Conservation (phyloP, 73 alveolate genomes). For the Symbiodinium natans region DNA sequence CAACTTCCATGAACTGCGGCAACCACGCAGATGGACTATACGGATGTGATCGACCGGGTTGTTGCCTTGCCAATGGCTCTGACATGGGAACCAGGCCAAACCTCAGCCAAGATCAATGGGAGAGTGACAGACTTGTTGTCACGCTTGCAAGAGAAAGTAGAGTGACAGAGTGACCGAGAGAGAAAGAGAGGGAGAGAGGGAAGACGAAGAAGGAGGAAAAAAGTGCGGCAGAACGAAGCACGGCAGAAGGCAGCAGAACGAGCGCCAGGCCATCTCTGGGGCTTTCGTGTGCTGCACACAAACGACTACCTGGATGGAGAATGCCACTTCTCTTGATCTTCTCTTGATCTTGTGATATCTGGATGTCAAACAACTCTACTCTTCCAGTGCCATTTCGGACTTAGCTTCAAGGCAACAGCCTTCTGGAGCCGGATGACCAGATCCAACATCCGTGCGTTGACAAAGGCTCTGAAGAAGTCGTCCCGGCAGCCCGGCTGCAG, state of each 20-base stretch:
- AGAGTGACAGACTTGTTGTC: too few relatives aligned
- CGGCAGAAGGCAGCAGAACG: neutral
- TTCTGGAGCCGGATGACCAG: slow-evolving; percentile 44
- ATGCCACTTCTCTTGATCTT: neutral
- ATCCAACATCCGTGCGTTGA: slow-evolving; percentile 38
- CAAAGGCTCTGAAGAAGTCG: slow-evolving; percentile 30
- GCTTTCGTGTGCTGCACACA: slow-evolving; percentile 65
- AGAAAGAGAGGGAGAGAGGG: too few relatives aligned
- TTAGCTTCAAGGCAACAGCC: slow-evolving; percentile 45
- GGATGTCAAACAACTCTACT: too few relatives aligned
- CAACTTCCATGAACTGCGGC: too few relatives aligned
- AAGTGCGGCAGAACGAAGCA: neutral
- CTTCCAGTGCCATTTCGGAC: neutral
- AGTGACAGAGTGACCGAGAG: too few relatives aligned
- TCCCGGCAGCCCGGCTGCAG: slow-evolving; percentile 47
- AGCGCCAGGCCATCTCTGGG: slow-evolving; percentile 44
- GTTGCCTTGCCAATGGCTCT: slow-evolving; percentile 64
- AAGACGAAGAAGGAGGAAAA: too few relatives aligned
- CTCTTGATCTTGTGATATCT: too few relatives aligned
- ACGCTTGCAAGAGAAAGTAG: too few relatives aligned
- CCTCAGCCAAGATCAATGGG: too few relatives aligned
- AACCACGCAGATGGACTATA: slow-evolving; percentile 34
- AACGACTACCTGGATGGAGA: slow-evolving; percentile 45
- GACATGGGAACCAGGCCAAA: slow-evolving; percentile 61
- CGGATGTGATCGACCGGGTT: slow-evolving; percentile 58